Evolutionary conservation across 495 filamentous ascomycete species (phyloP).

Genomic region (Lophiostoma macrostomum): DNA sequence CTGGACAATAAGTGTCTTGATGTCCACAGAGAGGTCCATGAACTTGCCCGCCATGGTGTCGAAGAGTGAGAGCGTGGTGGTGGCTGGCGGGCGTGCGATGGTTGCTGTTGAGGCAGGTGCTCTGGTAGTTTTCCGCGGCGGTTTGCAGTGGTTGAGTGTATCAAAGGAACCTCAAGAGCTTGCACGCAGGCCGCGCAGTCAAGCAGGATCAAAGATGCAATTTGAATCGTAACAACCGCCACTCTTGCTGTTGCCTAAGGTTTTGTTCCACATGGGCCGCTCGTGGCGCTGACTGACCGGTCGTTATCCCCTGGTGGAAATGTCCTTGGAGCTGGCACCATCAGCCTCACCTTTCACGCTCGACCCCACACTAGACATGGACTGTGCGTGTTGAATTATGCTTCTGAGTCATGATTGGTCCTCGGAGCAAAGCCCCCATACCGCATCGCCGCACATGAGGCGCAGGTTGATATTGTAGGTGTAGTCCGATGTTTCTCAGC

Average conservation of each 20-base stretch:
- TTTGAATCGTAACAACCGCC: constrained; percentile 18
- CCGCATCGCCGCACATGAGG: too few relatives aligned
- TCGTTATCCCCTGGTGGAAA: not conserved
- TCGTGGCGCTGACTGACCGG: not conserved
- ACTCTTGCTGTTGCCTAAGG: constrained; percentile 18
- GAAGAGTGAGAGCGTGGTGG: too few relatives aligned
- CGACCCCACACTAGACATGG: too few relatives aligned
- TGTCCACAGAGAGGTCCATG: constrained; percentile 39
- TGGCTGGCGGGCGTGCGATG: too few relatives aligned
- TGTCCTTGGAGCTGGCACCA: not conserved
- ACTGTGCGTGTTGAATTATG: too few relatives aligned
- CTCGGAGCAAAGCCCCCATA: too few relatives aligned
- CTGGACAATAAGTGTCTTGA: constrained; percentile 41
- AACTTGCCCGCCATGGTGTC: constrained; percentile 52
- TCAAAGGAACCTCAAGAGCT: not conserved
- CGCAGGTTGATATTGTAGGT: too few relatives aligned
- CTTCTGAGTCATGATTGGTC: too few relatives aligned
- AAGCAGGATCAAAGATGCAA: constrained; percentile 14
- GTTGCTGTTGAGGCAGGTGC: too few relatives aligned
- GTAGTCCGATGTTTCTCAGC: too few relatives aligned
- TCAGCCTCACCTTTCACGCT: constrained; percentile 2
- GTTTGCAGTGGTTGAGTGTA: too few relatives aligned
- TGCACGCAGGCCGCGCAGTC: not conserved
- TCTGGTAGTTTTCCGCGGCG: too few relatives aligned
- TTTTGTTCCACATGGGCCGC: constrained; percentile 13